Conservation (phyloP, 129 eudicot genomes). For the Lactuca sativa region DNA sequence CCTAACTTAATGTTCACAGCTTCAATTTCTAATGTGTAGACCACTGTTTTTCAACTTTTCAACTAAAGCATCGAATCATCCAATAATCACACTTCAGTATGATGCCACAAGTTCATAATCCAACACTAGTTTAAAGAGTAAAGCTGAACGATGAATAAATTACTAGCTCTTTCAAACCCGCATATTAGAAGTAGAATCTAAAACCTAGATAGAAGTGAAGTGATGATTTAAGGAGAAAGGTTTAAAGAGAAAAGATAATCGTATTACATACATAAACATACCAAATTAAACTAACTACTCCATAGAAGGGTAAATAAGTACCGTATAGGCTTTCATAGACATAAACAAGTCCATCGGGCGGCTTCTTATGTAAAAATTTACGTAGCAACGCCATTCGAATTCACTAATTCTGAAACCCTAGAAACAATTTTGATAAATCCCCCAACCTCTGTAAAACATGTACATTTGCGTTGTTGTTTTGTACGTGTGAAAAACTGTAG, state of each 20-base stretch:
- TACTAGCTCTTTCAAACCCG: neutral
- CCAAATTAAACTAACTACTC: neutral
- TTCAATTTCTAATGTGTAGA: neutral
- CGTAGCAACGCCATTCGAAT: constrained; percentile 61
- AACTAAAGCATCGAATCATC: neutral
- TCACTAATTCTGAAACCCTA: constrained; percentile 26
- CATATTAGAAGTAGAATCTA: neutral
- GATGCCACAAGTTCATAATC: constrained; percentile 3
- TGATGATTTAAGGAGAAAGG: constrained; percentile 6
- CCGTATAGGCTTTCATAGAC: constrained; percentile 81
- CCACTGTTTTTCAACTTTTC: neutral
- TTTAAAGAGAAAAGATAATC: neutral
- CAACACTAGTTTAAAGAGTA: neutral
- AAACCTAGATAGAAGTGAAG: constrained; percentile 24
- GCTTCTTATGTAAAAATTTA: constrained; percentile 62
- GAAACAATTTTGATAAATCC: constrained; percentile 17
- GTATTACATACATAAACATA: neutral
- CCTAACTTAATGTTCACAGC: neutral
- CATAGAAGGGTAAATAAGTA: constrained; percentile 14
- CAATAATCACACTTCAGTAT: neutral
- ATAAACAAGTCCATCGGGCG: constrained; percentile 84
- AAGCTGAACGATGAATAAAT: neutral
- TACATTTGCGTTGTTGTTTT: constrained; percentile 8
- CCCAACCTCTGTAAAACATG: constrained; percentile 17
- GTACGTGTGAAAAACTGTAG: too few relatives aligned